Evolutionary conservation across 495 filamentous ascomycete species (phyloP), one percentile per base, ranked within the genome.

Genomic region (Hyaloscypha variabilis): DNA sequence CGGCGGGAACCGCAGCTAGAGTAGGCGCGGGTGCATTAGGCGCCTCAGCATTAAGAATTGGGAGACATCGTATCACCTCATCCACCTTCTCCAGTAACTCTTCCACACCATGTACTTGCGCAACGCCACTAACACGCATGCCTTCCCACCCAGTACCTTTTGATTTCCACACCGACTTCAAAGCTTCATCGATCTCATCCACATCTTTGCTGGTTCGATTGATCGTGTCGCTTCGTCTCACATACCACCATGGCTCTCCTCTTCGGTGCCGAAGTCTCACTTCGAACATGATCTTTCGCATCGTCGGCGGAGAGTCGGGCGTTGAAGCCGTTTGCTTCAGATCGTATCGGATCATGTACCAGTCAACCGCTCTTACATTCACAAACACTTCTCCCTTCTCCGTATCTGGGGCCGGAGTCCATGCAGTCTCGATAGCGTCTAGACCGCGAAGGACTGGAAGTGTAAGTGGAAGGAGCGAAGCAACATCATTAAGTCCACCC

Each of bases 391-490:
- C 71, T 13, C 78, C 79, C 34, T 76, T 75, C 68, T 73, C n/a
- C 73, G 77, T 29, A 71, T 65, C 1, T 60, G 62, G 26, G 67
- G 54, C 17, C 2, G 63, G 19, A 21, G 73, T 68, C 79, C 80
- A 85, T 11, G 70, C 69, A 34, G 72, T 67, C 34, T 88, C 82
- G 17, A 91, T 73, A 21, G 71, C 73, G 39, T 86, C 85, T 11
- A 97, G 75, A n/a, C 84, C 86, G 24, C 78, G 79, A 23, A 93
- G 79, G 5, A 96, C 74, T 0, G 92, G 87, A 11, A 95, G 79
- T 0, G 92, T 94, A 21, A 85, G 72, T 1, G 77, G 70, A 30
- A 93, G 79, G 31, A 83, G 66, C 11, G 73, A 77, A 24, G 86
- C 78, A 31, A 90, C 83, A 8, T 74, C 72, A 62, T 84, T 77